These are phyloP conservation scores for Phytophthora ohioensis DNA, from an alignment of 352 stramenopile genomes.

Conservation along the genomic window DNA sequence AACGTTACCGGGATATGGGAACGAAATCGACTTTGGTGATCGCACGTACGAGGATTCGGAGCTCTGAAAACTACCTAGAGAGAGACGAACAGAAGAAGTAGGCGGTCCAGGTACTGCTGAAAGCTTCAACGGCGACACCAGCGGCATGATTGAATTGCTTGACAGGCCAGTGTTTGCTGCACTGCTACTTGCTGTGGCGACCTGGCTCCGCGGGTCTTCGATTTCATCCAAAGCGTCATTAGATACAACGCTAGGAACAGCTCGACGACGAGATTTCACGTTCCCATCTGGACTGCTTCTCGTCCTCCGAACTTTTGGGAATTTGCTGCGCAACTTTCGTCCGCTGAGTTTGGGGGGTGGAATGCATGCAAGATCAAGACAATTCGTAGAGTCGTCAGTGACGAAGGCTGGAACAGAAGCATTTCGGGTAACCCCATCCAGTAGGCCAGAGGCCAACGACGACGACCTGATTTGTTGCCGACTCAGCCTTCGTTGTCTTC, in stretches of 20 bases:
- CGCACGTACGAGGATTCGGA: constrained; percentile 25
- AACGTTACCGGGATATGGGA: constrained; percentile 38
- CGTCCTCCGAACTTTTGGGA: constrained; percentile 29
- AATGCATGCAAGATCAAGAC: constrained; percentile 26
- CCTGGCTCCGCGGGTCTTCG: constrained; percentile 10
- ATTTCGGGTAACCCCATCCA: constrained; percentile 17
- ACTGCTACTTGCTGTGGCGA: neutral
- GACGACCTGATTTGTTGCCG: constrained; percentile 30
- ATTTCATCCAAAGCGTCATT: constrained; percentile 11
- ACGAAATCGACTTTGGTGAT: constrained; percentile 35
- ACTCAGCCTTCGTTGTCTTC: constrained; percentile 27
- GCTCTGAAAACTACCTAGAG: constrained; percentile 22
- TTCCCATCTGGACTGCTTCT: constrained; percentile 35
- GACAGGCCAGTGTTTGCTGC: constrained; percentile 2
- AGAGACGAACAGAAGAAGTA: constrained; percentile 33
- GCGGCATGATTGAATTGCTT: constrained; percentile 31
- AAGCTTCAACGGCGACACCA: constrained; percentile 31
- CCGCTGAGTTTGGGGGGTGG: constrained; percentile 43
- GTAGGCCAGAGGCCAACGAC: constrained; percentile 16
- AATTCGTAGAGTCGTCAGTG: constrained; percentile 12
- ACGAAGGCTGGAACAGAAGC: constrained; percentile 18
- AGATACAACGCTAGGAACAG: constrained; percentile 19
- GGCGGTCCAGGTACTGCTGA: constrained; percentile 23
- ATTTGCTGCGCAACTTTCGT: constrained; percentile 49
- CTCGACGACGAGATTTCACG: constrained; percentile 34